These are phyloP conservation scores for Iberis pinnata DNA, from an alignment of 345 rosid species.

Conservation along the genomic window DNA sequence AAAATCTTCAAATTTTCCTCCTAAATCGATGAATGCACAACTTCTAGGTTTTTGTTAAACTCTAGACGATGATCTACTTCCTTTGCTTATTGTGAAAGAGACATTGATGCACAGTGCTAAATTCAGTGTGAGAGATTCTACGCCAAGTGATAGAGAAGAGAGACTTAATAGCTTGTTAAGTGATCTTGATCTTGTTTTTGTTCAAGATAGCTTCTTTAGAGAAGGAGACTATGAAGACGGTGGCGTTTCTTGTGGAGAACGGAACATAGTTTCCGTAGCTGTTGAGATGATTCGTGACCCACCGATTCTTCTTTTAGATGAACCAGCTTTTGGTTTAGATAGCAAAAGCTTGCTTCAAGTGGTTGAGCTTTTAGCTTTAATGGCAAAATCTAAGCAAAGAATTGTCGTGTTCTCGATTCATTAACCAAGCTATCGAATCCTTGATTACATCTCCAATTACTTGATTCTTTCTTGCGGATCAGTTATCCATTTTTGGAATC, in stretches of 20 bases:
- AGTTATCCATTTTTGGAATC: slow-evolving; percentile 50
- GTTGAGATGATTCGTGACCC: slow-evolving; percentile 84
- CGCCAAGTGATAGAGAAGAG: slow-evolving; percentile 43
- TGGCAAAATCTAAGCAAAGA: slow-evolving; percentile 55
- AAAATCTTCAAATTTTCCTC: no score
- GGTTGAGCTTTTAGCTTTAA: slow-evolving; percentile 63
- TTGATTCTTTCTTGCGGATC: slow-evolving; percentile 49
- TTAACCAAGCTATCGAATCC: slow-evolving; percentile 71
- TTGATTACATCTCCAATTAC: slow-evolving; percentile 56
- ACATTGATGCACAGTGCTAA: slow-evolving; percentile 70
- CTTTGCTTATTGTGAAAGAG: slow-evolving; percentile 77
- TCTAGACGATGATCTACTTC: slow-evolving; percentile 78
- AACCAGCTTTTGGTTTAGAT: slow-evolving; percentile 88
- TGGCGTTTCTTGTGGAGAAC: slow-evolving; percentile 79
- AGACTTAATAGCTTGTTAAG: slow-evolving; percentile 58
- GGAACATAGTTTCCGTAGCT: slow-evolving; percentile 79
- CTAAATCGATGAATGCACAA: no score
- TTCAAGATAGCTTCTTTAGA: slow-evolving; percentile 46
- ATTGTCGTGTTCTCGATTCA: slow-evolving; percentile 60
- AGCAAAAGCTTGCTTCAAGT: slow-evolving; percentile 79
- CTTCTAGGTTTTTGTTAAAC: no score
- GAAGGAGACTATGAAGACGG: slow-evolving; percentile 64
- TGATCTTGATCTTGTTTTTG: slow-evolving; percentile 54
- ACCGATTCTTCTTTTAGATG: slow-evolving; percentile 66
- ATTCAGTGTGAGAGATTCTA: slow-evolving; percentile 55